These are phyloP conservation scores for Ogataea hybrid DNA, from an alignment of 1,139 yeast genomes.

Conservation along the genomic window DNA sequence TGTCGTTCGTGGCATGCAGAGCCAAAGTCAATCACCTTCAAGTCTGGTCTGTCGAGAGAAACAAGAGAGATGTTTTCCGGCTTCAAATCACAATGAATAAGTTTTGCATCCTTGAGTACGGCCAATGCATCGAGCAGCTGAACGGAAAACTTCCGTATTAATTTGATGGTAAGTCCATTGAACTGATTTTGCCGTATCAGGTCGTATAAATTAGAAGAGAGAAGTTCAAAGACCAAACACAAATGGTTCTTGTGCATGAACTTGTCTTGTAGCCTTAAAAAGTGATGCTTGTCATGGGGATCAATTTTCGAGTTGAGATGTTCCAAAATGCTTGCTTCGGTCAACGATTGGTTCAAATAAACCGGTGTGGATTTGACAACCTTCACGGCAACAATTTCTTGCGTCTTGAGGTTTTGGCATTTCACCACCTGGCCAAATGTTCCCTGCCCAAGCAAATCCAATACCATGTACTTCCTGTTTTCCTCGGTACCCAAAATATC, in stretches of 20 bases:
- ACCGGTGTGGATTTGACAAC: constrained; percentile 93
- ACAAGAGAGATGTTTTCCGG: constrained; percentile 91
- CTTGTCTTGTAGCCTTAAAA: constrained; percentile 78
- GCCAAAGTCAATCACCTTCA: constrained; percentile 96
- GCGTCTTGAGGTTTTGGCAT: constrained; percentile 87
- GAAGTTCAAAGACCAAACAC: constrained; percentile 86
- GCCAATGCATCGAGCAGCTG: constrained; percentile 82
- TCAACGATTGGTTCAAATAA: constrained; percentile 84
- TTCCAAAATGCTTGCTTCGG: constrained; percentile 87
- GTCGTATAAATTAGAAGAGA: constrained; percentile 88
- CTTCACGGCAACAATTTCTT: constrained; percentile 90
- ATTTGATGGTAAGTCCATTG: constrained; percentile 79
- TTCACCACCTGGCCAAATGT: constrained; percentile 98
- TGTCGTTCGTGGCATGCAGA: constrained; percentile 92
- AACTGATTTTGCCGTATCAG: constrained; percentile 90
- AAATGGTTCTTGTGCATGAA: constrained; percentile 91
- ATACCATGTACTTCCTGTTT: constrained; percentile 80
- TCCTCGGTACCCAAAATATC: constrained; percentile 90
- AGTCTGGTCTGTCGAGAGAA: constrained; percentile 80
- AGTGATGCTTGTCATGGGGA: constrained; percentile 65
- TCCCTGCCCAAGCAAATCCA: constrained; percentile 92
- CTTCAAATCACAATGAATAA: constrained; percentile 94
- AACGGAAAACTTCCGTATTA: constrained; percentile 73
- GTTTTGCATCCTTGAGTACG: constrained; percentile 75
- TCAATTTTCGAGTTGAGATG: constrained; percentile 73